phyloP scores from a whole-genome alignment of 805 yeast genomes.

The Barnettozyma pratensis region DNA sequence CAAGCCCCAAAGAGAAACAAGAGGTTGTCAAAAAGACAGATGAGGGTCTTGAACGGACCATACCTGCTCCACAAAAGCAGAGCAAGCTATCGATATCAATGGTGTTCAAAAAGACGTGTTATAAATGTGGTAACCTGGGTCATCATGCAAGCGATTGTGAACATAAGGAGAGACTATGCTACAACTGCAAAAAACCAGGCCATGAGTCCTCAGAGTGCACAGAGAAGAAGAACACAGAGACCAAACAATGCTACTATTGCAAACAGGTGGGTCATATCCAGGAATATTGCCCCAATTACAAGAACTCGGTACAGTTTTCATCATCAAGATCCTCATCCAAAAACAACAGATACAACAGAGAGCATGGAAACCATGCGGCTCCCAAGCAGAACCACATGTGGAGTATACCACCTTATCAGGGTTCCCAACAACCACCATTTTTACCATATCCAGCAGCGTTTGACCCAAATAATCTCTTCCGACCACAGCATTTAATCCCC shows the following conservation, averaged over 20 bases:
- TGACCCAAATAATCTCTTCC: neutral
- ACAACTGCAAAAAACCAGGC: conserved; percentile 28
- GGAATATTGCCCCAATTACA: conserved; percentile 22
- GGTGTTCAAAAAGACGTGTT: conserved; percentile 27
- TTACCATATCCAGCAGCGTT: too few species aligned
- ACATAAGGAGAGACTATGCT: conserved; percentile 24
- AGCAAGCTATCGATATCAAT: conserved; percentile 12
- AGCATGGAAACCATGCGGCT: neutral
- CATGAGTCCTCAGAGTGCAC: conserved; percentile 27
- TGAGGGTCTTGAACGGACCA: too few species aligned
- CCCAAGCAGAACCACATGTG: too few species aligned
- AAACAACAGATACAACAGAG: neutral
- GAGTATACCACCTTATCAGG: too few species aligned
- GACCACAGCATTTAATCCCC: neutral
- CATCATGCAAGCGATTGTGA: conserved; percentile 27
- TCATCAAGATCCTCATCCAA: too few species aligned
- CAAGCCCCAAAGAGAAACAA: too few species aligned
- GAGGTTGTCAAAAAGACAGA: too few species aligned
- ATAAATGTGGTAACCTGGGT: conserved; percentile 28
- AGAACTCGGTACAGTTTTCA: neutral
- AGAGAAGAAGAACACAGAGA: conserved; percentile 13
- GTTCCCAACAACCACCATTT: too few species aligned
- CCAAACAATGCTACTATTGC: conserved; percentile 28
- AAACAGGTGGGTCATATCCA: conserved; percentile 27
- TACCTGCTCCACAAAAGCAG: neutral